phyloP scores from a whole-genome alignment of 371 early-diverging fungal species.

The Rhizopus delemar region DNA sequence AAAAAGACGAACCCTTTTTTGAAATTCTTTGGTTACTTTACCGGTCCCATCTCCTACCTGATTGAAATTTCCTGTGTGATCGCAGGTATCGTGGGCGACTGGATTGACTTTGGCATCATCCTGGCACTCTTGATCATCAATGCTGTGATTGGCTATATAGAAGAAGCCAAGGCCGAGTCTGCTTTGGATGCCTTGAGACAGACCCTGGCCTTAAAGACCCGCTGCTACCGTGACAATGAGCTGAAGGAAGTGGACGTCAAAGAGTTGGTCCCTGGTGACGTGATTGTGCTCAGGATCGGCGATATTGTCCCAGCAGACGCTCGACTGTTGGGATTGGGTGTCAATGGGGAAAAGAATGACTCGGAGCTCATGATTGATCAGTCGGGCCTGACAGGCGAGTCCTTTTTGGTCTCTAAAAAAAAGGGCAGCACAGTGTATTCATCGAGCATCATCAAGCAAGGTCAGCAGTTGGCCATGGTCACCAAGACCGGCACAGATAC shows the following conservation, averaged over 20 bases:
- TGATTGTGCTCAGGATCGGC: constrained; percentile 82
- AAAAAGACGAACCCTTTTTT: constrained; percentile 77
- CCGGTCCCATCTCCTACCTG: constrained; percentile 82
- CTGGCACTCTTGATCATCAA: constrained; percentile 77
- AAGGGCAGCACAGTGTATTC: constrained; percentile 78
- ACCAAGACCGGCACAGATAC: constrained; percentile 80
- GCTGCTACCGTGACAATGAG: constrained; percentile 71
- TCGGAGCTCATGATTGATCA: constrained; percentile 84
- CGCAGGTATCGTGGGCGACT: constrained; percentile 63
- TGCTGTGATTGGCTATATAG: constrained; percentile 83
- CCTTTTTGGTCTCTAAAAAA: constrained; percentile 76
- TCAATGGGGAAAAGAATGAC: constrained; percentile 69
- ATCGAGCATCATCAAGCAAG: constrained; percentile 80
- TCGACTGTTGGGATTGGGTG: constrained; percentile 76
- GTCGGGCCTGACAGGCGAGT: constrained; percentile 91
- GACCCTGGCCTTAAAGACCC: constrained; percentile 80
- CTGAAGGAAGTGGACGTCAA: constrained; percentile 75
- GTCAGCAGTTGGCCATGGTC: constrained; percentile 79
- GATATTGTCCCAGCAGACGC: constrained; percentile 91
- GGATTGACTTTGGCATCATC: constrained; percentile 84
- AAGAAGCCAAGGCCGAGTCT: constrained; percentile 71
- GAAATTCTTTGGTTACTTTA: constrained; percentile 86
- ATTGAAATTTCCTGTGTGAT: constrained; percentile 76
- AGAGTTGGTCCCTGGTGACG: constrained; percentile 80
- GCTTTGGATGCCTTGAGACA: constrained; percentile 85